Conservation (phyloP, 2,329 filamentous ascomycete species). For the Cucurbitaria berberidis region DNA sequence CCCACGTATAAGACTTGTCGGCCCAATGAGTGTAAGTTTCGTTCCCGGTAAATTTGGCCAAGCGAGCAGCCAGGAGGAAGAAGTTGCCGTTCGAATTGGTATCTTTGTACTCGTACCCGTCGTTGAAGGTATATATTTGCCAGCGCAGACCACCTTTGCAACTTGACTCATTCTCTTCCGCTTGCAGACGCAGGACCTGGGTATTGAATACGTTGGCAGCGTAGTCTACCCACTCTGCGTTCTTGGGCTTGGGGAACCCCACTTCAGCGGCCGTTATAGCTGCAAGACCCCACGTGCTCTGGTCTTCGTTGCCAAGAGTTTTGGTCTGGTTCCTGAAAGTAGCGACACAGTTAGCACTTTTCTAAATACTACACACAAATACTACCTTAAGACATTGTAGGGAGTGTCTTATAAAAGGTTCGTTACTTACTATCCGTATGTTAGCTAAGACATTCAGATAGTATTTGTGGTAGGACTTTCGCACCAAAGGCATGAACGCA, state of each 20-base stretch:
- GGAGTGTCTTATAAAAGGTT: no score
- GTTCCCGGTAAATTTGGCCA: constrained; percentile 71
- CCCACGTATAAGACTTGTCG: constrained; percentile 64
- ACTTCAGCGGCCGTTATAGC: constrained; percentile 71
- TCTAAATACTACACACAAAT: no score
- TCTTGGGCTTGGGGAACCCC: constrained; percentile 60
- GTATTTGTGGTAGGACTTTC: no score
- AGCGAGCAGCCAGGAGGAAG: constrained; percentile 77
- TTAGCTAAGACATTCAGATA: no score
- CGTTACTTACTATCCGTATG: no score
- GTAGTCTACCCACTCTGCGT: constrained; percentile 63
- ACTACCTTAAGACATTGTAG: no score
- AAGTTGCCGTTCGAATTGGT: constrained; percentile 76
- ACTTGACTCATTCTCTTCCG: constrained; percentile 35
- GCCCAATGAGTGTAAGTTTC: constrained; percentile 64
- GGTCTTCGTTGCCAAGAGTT: constrained; percentile 70
- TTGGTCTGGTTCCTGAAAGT: constrained; percentile 45
- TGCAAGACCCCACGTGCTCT: constrained; percentile 72
- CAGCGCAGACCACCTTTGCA: constrained; percentile 72
- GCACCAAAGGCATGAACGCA: constrained; percentile 50
- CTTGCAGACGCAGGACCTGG: constrained; percentile 72
- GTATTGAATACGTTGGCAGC: constrained; percentile 74
- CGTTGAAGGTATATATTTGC: constrained; percentile 79
- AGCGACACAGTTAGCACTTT: no score
- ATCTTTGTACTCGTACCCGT: constrained; percentile 81